phyloP scores from a whole-genome alignment of 352 stramenopile species.

The Globisporangium cylindrosporum region DNA sequence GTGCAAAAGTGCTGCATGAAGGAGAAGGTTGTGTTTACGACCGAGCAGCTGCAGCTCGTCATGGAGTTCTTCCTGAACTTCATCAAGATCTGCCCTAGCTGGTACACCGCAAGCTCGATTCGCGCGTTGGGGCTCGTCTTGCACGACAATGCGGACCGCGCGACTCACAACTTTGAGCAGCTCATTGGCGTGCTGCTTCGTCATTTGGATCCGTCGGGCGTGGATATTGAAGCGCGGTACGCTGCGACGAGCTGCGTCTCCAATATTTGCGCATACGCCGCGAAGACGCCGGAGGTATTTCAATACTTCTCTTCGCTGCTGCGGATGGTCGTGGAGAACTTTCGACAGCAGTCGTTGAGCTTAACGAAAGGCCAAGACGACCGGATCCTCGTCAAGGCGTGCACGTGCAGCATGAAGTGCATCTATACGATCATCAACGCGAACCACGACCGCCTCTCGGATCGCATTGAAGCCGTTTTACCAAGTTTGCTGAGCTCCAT shows the following conservation, averaged over 20 bases:
- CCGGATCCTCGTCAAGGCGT: slow-evolving; percentile 79
- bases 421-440: slow-evolving; percentile 80
- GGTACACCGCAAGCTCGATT: slow-evolving; percentile 70
- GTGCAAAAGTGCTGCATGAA: slow-evolving; percentile 77
- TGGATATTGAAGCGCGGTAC: slow-evolving; percentile 83
- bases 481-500: slow-evolving; percentile 72
- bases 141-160: slow-evolving; percentile 76
- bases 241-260: slow-evolving; percentile 83
- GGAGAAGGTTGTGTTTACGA: slow-evolving; percentile 66
- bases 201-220: slow-evolving; percentile 71
- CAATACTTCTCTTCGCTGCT: slow-evolving; percentile 71
- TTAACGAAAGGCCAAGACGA: slow-evolving; percentile 64
- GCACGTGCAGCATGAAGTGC: slow-evolving; percentile 86
- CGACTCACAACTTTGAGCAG: slow-evolving; percentile 52
- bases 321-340: slow-evolving; percentile 85
- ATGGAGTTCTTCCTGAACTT: slow-evolving; percentile 75
- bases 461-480: slow-evolving; percentile 57
- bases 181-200: slow-evolving; percentile 70
- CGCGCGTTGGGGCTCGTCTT: slow-evolving; percentile 70
- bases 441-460: slow-evolving; percentile 52
- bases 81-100: slow-evolving; percentile 71
- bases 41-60: slow-evolving; percentile 51
- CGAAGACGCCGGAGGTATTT: slow-evolving; percentile 69
- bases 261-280: slow-evolving; percentile 66
- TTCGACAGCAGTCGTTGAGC: slow-evolving; percentile 70